These are phyloP conservation scores for Cucumis sativus DNA, from an alignment of 306 rosid species.

Conservation along the genomic window Cucumber_9930_V3 NC_026656.2:15179501-15180000, in stretches of 20 bases:
- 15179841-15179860: constrained; percentile 42
- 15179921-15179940: no score
- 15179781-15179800: constrained; percentile 39
- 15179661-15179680: constrained; percentile 15
- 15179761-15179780: constrained; percentile 25
- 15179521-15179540: constrained; percentile 44
- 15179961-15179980: background rate
- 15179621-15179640: constrained; percentile 29
- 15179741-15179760: constrained; percentile 30
- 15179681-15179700: constrained; percentile 20
- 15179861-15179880: constrained; percentile 19
- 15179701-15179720: constrained; percentile 41
- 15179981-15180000: background rate
- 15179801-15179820: constrained; percentile 41
- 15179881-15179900: no score
- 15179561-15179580: constrained; percentile 22
- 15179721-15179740: constrained; percentile 44
- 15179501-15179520: constrained; percentile 30
- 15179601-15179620: constrained; percentile 45
- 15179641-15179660: constrained; percentile 20
- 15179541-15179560: constrained; percentile 21
- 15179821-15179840: constrained; percentile 15
- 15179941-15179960: no score
- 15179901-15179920: no score
- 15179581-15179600: constrained; percentile 29